Evolutionary conservation across 2,329 filamentous ascomycete species (phyloP), one percentile per base, ranked within the genome.

Genomic region (Verticillium zaregamsianum): DNA sequence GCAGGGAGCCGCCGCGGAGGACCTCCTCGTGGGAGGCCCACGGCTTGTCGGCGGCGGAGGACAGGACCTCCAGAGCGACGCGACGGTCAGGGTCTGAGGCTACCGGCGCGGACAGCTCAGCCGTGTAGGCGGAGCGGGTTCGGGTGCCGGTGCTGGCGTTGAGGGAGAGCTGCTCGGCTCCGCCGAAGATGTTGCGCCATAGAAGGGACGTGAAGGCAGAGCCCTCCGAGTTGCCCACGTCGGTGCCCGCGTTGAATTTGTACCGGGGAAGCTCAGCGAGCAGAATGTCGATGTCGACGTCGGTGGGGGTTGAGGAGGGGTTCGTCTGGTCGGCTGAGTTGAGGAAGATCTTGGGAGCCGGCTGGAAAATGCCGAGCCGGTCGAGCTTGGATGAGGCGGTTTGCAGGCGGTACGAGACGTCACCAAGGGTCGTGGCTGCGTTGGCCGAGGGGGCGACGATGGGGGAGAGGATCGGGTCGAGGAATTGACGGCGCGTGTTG

Each of bases 21-120:
- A 89, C 87, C 76, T 99, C 94, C 69, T 98, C 94, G 72, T 99
- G 94, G 66, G 91, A 95, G 25, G 95, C 93, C 91, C 92, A 98
- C 14, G 88, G 86, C 77, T 98, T 97, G 65, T 94, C 86, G 0
- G 92, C 96, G 55, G 92, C 89, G 65, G 91, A 96, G 11, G 90
- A 88, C 55, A 97, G 80, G 1, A 85, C 93, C 67, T 96, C 93
- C 63, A 96, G 70, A 67, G 94, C 89, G 64, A 93, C 80, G 64
- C 90, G 85, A 69, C 92, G 79, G 71, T 97, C 89, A 0, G 95
- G 93, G 72, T 97, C 91, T 76, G 90, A 91, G 54, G 60, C 39
- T 56, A 99, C 81, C 0, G 95, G 95, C 0, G 91, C 89, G 64
- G 92, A 89, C 64, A 98, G 90, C 62, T 87, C 88, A 60, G 92